Conservation (phyloP, 1,284 basidiomycete species). For the Ceratobasidium sp. region DNA sequence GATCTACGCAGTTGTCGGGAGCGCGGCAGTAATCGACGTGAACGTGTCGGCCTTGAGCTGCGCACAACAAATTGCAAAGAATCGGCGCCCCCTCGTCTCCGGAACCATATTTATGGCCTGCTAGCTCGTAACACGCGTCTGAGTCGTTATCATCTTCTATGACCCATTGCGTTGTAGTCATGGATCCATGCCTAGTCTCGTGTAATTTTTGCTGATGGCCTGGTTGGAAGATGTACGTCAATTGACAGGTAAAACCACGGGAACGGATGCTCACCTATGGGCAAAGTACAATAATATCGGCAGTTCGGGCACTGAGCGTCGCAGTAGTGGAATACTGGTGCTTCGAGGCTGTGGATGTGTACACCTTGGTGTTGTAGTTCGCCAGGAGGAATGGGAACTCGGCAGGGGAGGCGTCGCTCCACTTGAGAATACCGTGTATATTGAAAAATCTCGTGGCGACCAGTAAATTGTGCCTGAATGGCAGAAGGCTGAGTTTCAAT, state of each 20-base stretch:
- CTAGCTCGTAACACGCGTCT: slow-evolving; percentile 57
- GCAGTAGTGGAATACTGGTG: slow-evolving; percentile 59
- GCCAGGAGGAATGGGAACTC: slow-evolving; percentile 58
- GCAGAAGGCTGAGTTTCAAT: slow-evolving; percentile 65
- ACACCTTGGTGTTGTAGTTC: slow-evolving; percentile 55
- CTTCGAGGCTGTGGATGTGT: slow-evolving; percentile 59
- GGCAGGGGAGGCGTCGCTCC: slow-evolving; percentile 59
- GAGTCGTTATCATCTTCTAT: slow-evolving; percentile 60
- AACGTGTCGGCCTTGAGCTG: slow-evolving; percentile 60
- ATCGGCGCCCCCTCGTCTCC: slow-evolving; percentile 67
- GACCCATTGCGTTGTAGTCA: slow-evolving; percentile 64
- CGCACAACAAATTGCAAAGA: slow-evolving; percentile 66
- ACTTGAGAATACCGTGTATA: slow-evolving; percentile 54
- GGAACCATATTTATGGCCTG: slow-evolving; percentile 61
- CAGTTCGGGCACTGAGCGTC: slow-evolving; percentile 63
- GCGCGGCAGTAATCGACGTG: slow-evolving; percentile 63
- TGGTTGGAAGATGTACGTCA: slow-evolving; percentile 51
- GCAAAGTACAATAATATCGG: slow-evolving; percentile 65
- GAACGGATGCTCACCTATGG: slow-evolving; percentile 55
- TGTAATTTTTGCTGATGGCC: slow-evolving; percentile 67
- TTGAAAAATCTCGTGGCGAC: slow-evolving; percentile 57
- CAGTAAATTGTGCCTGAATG: slow-evolving; percentile 63
- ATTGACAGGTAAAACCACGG: background rate
- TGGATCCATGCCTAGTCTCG: slow-evolving; percentile 68
- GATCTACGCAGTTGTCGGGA: slow-evolving; percentile 53